Evolutionary conservation across 148 eudicot species (phyloP).

Genomic region (Rheum nobile): DNA sequence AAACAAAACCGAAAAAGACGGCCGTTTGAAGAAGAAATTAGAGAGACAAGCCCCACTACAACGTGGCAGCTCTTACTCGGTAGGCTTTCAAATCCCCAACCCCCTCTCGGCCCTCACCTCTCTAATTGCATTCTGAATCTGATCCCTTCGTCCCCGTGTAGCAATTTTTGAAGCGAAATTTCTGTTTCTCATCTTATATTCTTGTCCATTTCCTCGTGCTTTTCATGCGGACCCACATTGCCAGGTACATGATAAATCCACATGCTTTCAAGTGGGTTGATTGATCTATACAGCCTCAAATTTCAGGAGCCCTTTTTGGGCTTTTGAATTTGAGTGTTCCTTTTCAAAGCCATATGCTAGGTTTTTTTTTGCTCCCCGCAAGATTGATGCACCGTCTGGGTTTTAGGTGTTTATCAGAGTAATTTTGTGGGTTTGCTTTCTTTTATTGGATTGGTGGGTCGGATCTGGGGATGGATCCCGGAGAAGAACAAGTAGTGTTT

Average conservation of each 20-base stretch:
- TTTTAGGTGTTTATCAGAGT: neutral
- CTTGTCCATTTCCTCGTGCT: neutral
- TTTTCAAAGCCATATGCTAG: neutral
- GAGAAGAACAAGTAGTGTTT: slow-evolving; percentile 35
- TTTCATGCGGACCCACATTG: slow-evolving; percentile 7
- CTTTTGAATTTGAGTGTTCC: neutral
- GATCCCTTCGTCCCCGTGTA: neutral
- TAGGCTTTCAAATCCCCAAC: neutral
- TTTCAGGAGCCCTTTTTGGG: slow-evolving; percentile 5
- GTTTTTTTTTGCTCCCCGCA: neutral
- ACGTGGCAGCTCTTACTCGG: neutral
- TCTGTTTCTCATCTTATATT: neutral
- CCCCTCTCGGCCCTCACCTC: neutral
- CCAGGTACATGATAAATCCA: neutral
- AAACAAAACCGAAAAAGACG: neutral
- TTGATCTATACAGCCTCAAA: slow-evolving; percentile 5
- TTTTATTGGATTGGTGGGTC: slow-evolving; percentile 17
- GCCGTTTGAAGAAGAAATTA: slow-evolving; percentile 1
- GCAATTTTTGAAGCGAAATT: neutral
- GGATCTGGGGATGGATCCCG: slow-evolving; percentile 19
- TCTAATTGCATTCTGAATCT: neutral
- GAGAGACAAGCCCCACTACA: neutral
- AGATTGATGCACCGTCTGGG: neutral
- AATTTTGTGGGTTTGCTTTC: neutral
- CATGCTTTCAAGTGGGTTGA: neutral